A percentile compares a stretch with the other conserved stretches of the same genome.
Conservation (phyloP, 208 protist genomes). For the Paratrypanosoma confusum region DNA sequence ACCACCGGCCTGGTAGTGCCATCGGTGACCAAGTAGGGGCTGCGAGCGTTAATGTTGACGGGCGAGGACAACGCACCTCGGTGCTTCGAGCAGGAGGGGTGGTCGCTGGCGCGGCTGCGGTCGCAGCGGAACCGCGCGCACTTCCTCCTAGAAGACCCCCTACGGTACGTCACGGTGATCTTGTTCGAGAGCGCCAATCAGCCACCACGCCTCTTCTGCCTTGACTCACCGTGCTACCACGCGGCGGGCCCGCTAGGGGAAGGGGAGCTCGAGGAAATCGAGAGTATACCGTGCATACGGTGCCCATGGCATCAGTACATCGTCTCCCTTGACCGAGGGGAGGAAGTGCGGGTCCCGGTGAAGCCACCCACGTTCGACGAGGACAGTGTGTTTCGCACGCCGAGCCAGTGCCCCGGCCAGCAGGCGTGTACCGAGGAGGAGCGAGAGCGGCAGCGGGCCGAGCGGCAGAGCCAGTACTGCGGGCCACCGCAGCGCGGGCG, state of each 20-base stretch:
- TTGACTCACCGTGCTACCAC: constrained; percentile 83
- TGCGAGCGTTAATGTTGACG: no score
- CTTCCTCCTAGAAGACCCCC: constrained; percentile 71
- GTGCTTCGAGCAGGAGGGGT: constrained; percentile 75
- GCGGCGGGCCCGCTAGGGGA: constrained; percentile 70
- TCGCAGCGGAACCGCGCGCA: constrained; percentile 65
- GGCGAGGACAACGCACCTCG: no score
- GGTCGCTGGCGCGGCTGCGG: constrained; percentile 59
- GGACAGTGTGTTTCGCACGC: background rate
- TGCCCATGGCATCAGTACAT: constrained; percentile 79
- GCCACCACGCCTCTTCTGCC: constrained; percentile 36
- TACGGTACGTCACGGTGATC: constrained; percentile 74
- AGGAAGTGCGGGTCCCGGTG: constrained; percentile 31
- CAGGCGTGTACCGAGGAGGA: background rate
- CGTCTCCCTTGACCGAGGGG: constrained; percentile 60
- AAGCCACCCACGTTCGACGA: background rate
- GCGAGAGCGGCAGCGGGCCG: background rate
- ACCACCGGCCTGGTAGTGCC: no score
- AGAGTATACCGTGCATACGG: constrained; percentile 68
- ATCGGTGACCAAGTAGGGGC: no score
- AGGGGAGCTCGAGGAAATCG: constrained; percentile 68
- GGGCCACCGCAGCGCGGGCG: constrained; percentile 9
- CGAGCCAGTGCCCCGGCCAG: background rate
- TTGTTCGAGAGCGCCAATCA: constrained; percentile 9
- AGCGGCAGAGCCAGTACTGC: background rate